Conservation (phyloP, 2,329 filamentous ascomycete genomes). For the Metarhizium humberi region DNA sequence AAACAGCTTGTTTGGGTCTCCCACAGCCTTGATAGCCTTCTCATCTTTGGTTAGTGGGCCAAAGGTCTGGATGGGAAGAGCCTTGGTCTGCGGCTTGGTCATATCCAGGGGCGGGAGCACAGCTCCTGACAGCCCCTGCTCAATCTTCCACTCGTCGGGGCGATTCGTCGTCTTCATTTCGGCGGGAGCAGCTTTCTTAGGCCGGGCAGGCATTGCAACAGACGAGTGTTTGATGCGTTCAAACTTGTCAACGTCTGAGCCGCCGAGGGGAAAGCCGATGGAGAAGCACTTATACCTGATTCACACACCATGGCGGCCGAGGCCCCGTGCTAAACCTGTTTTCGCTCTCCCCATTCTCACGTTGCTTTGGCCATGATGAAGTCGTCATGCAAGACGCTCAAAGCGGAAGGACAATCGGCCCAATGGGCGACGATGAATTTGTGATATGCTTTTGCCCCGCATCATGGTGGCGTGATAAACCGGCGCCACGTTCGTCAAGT, state of each 20-base stretch:
- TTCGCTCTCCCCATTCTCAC: no score
- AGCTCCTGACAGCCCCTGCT: constrained; percentile 38
- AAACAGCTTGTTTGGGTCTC: constrained; percentile 22
- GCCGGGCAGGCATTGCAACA: not conserved
- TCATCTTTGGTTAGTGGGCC: constrained; percentile 28
- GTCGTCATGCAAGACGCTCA: no score
- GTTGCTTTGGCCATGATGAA: no score
- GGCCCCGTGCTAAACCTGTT: no score
- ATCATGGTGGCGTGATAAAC: no score
- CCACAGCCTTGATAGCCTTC: constrained; percentile 28
- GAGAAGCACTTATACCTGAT: no score
- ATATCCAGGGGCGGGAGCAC: constrained; percentile 38
- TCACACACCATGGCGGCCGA: no score
- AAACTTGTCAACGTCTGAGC: constrained; percentile 18
- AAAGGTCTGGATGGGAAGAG: constrained; percentile 17
- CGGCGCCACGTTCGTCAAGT: no score
- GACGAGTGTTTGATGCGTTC: constrained; percentile 25
- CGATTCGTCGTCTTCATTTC: not conserved
- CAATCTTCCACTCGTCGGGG: constrained; percentile 44
- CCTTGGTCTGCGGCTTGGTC: constrained; percentile 25
- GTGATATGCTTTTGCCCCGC: no score
- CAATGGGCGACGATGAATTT: no score
- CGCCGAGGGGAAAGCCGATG: no score
- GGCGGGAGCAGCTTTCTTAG: not conserved
- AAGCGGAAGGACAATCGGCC: no score